Base-by-base conservation (phyloP, 148 eudicot species). In the Beta vulgaris region DNA sequence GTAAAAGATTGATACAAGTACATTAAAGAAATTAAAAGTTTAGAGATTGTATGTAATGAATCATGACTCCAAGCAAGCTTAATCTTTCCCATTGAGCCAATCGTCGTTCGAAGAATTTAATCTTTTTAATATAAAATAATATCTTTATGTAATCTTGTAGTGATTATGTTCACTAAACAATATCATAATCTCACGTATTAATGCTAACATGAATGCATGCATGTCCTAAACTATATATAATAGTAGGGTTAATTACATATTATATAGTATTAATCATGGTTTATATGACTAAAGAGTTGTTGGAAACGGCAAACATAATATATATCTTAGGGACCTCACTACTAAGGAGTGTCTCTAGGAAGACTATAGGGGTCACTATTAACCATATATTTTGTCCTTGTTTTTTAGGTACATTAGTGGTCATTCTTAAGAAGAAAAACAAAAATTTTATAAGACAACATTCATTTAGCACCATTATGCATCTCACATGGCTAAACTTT, bases 401-500 rank as follows among this genome's bases (percentile, higher is more conserved):
- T 19, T 13, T 11, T 69, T 48, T 49, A 63, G 71, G 69, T 43
- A 75, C 26, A 73, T 29, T 53, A 67, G 54, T 66, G 54, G 36
- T 63, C 15, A 7, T 6, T 35, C 15, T 32, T 54, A 60, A 61
- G 58, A 12, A 40, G 31, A 10, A 4, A 31, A 14, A 4, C 48
- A 49, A 23, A 32, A 18, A 31, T 10, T 15, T 69, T 49, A 58
- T 28, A 35, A 36, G 76, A 76, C 73, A 80, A 66, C 12, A 72
- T 71, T 55, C 72, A 78, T 74, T 73, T 77, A 64, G 71, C 77
- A 74, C 76, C 83, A 86, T 83, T 82, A 81, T 86, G 60, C 73
- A n/a, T 75, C 80, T 77, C 86, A 86, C 85, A 86, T 86, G 86
- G 75, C 74, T 51, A 75, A 73, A 39, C n/a, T 39, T 57, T 57